phyloP scores from a whole-genome alignment of 1,139 yeast species.

The Sugiyamaella paludigena region DNA sequence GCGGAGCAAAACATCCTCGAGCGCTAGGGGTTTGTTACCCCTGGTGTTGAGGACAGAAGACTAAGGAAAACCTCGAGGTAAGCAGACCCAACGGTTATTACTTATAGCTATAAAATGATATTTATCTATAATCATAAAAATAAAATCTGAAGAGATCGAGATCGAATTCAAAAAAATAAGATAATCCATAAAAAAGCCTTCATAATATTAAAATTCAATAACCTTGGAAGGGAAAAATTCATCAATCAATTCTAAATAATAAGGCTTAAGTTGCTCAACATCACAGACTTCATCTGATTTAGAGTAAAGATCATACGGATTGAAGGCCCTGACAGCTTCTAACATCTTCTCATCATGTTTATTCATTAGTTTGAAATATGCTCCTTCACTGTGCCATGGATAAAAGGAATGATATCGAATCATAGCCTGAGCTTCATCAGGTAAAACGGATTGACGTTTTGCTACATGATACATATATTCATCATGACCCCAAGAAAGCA shows the following conservation, averaged over 20 bases:
- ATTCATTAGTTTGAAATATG: conserved; percentile 63
- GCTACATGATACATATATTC: conserved; percentile 76
- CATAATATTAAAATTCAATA: conserved; percentile 50
- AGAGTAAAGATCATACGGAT: conserved; percentile 66
- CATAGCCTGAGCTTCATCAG: conserved; percentile 69
- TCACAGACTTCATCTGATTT: conserved; percentile 53
- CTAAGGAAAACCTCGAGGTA: no score
- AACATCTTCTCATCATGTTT: conserved; percentile 62
- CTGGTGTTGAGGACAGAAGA: no score
- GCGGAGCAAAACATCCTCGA: no score
- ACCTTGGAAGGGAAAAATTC: conserved; percentile 60
- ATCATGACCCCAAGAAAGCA: conserved; percentile 80
- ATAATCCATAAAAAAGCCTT: no score
- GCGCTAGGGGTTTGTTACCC: no score
- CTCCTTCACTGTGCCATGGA: conserved; percentile 74
- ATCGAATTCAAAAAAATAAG: no score
- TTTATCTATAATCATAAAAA: no score
- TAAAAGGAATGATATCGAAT: conserved; percentile 72
- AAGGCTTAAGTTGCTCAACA: conserved; percentile 50
- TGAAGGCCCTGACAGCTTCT: conserved; percentile 62
- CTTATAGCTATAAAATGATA: no score
- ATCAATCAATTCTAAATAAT: conserved; percentile 61
- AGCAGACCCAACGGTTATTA: no score
- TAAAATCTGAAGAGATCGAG: no score
- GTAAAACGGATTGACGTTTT: conserved; percentile 59